Evolutionary conservation across 306 rosid genomes (phyloP), one percentile per base, ranked within the genome.

Genomic region (Rosa chinensis): DNA sequence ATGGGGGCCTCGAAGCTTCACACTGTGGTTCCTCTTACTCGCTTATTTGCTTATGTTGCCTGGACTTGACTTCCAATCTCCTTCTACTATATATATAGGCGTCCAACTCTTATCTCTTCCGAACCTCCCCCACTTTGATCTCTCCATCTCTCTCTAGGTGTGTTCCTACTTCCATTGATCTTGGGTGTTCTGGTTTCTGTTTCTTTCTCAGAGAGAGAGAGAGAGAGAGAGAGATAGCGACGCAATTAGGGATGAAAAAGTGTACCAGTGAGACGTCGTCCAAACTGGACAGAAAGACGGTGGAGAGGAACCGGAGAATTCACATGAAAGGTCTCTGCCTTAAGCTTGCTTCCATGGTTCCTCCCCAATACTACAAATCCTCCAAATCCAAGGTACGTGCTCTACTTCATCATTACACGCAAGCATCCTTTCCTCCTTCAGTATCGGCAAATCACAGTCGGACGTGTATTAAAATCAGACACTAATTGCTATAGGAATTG

Each of bases 231-330:
- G 66, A 23, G 66, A 64, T 7, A 40, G 35, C 18, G 32, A 1
- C 0, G n/a, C 4, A 10, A 42, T 35, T 28, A 59, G 73, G 35
- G 74, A 86, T 85, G 91, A 86, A 68, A 78, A 80, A 70, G 39
- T 21, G 61, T 39, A 44, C 17, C 3, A 68, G 69, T 5, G 70
- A 74, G 2, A 59, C 89, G 1, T 69, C 89, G 0, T 35, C 82
- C 5, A 92, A 90, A 76, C 86, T 74, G 1, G 96, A 92, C 61
- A 84, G 97, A 16, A 92, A 90, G 81, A 88, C 84, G 21, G 75
- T 89, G 68, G 97, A 92, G 78, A 89, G 70, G 61, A 90, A 92
- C 81, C 83, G 97, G 50, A 89, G 96, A 86, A 84, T 84, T 73
- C 92, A 86, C 35, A 89, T 92, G 96, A 92, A 92, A 86, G 61